Percentiles rank a stretch among this genome's conserved stretches.
Conservation (phyloP, 2,329 filamentous ascomycete species). For the Tolypocladium endophyticum region DNA sequence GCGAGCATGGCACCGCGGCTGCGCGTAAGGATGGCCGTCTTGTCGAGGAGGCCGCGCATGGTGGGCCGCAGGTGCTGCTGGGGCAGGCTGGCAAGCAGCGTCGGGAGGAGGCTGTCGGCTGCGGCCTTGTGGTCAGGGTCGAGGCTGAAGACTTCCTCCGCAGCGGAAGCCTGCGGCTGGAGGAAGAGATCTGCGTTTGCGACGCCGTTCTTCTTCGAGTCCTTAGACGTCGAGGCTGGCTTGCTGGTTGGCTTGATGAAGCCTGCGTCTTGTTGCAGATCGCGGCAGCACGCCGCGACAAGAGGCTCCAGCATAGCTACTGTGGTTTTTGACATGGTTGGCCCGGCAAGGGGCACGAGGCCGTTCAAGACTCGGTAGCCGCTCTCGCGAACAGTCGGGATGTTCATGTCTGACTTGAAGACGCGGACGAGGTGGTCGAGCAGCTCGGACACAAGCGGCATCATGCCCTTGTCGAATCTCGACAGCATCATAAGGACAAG, state of each 20-base stretch:
- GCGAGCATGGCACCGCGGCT: constrained; percentile 66
- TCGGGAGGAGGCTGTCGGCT: constrained; percentile 51
- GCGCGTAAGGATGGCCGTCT: constrained; percentile 63
- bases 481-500: constrained; percentile 47
- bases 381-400: constrained; percentile 44
- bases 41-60: constrained; percentile 66
- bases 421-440: constrained; percentile 64
- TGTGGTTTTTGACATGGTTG: constrained; percentile 54
- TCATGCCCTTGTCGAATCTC: constrained; percentile 45
- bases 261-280: constrained; percentile 50
- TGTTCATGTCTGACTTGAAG: constrained; percentile 47
- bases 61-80: constrained; percentile 59
- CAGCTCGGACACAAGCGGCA: constrained; percentile 51
- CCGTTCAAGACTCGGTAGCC: constrained; percentile 49
- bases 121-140: constrained; percentile 38
- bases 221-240: constrained; percentile 15
- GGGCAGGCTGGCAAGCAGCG: constrained; percentile 52
- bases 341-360: constrained; percentile 52
- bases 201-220: constrained; percentile 27
- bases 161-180: constrained; percentile 21
- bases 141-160: constrained; percentile 23
- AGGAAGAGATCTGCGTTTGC: constrained; percentile 69
- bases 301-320: constrained; percentile 52
- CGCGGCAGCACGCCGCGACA: constrained; percentile 61
- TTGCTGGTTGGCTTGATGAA: constrained; percentile 30